A percentile compares a stretch with the other conserved stretches of the same genome.
Evolutionary conservation across 257 asterid species (phyloP).

Genomic region (Paraleonurus japonicus): DNA sequence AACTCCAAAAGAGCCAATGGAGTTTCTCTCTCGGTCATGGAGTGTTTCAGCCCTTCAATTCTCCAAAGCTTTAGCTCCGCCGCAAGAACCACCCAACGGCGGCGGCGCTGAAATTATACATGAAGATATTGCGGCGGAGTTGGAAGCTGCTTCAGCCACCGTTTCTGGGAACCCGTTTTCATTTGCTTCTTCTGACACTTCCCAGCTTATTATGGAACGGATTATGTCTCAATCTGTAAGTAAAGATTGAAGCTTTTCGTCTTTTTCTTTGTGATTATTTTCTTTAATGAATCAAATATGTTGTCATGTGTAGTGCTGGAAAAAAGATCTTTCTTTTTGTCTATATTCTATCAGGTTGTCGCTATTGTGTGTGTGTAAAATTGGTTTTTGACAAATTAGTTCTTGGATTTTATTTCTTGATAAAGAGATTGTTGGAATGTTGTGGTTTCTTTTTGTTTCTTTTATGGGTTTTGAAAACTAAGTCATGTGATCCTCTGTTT

Average conservation of each 20-base stretch:
- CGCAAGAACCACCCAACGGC: slow-evolving; percentile 28
- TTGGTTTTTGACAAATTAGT: not conserved
- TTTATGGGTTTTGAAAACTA: not conserved
- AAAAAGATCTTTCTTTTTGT: slow-evolving; percentile 28
- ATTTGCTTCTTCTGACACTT: slow-evolving; percentile 80
- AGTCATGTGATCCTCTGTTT: not conserved
- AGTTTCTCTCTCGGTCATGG: slow-evolving; percentile 93
- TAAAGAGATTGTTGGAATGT: not conserved
- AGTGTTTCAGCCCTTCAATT: slow-evolving; percentile 72
- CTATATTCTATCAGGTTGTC: slow-evolving; percentile 26
- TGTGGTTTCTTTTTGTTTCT: not conserved
- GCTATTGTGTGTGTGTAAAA: slow-evolving; percentile 10
- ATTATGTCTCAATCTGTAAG: slow-evolving; percentile 97
- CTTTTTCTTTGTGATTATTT: not conserved
- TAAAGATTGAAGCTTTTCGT: slow-evolving; percentile 13
- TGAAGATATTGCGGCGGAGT: slow-evolving; percentile 58
- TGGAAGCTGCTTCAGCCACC: slow-evolving; percentile 40
- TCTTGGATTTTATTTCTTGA: not conserved
- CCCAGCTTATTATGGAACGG: slow-evolving; percentile 91
- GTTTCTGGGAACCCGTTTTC: slow-evolving; percentile 87
- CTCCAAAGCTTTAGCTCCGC: slow-evolving; percentile 62
- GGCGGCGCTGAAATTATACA: slow-evolving; percentile 44
- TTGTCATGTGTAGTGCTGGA: not conserved
- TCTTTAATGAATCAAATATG: not conserved
- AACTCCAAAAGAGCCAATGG: slow-evolving; percentile 95